These are phyloP conservation scores for Sonneratia alba DNA, from an alignment of 345 rosid genomes.

Conservation along the genomic window DNA sequence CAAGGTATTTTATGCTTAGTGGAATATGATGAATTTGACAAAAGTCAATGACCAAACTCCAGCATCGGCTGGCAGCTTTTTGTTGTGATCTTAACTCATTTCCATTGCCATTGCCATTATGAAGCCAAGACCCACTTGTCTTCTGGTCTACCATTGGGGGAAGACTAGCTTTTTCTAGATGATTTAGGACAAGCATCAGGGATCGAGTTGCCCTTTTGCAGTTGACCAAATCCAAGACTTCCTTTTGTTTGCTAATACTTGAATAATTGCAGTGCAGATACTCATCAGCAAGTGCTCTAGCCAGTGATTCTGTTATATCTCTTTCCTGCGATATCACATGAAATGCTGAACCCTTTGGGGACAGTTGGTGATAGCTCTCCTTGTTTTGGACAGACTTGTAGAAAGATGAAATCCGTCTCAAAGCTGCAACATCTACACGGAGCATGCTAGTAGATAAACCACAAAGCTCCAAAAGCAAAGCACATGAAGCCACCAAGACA, in stretches of 20 bases:
- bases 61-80: slow-evolving; percentile 72
- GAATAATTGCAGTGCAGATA: slow-evolving; percentile 42
- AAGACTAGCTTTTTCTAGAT: slow-evolving; percentile 94
- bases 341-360: slow-evolving; percentile 51
- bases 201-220: slow-evolving; percentile 44
- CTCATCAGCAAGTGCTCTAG: slow-evolving; percentile 82
- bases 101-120: slow-evolving; percentile 81
- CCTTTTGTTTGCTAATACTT: slow-evolving; percentile 36
- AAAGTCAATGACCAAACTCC: slow-evolving; percentile 83
- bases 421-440: slow-evolving; percentile 65
- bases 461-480: slow-evolving; percentile 84
- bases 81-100: slow-evolving; percentile 75
- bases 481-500: slow-evolving; percentile 77
- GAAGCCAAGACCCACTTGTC: slow-evolving; percentile 91
- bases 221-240: slow-evolving; percentile 19
- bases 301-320: slow-evolving; percentile 67
- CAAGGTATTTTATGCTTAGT: slow-evolving; percentile 84
- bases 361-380: slow-evolving; percentile 38
- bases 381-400: slow-evolving; percentile 41
- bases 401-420: slow-evolving; percentile 76
- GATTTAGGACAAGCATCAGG: slow-evolving; percentile 65
- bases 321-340: slow-evolving; percentile 41
- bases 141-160: slow-evolving; percentile 48
- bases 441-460: slow-evolving; percentile 82
- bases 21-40: slow-evolving; percentile 94